Evolutionary conservation across 192 early-diverging fungal genomes (phyloP), one percentile per base, ranked within the genome.

Genomic region (Dissophora ornata): DNA sequence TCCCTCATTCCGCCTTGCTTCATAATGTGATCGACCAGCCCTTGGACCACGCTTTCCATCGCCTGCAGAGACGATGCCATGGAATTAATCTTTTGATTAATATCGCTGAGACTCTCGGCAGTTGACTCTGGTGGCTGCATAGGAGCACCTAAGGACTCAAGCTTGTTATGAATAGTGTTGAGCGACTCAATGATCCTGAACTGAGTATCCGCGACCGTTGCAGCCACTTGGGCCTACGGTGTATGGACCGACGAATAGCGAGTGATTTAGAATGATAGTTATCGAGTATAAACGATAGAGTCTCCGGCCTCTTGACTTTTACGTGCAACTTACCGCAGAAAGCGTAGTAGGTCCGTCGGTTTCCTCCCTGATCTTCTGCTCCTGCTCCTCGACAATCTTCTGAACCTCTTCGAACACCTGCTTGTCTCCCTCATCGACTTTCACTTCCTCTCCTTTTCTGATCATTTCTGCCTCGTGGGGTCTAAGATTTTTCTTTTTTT

Each of bases 381-480:
- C 57, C 61, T 66, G 54, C 36, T 58, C 48, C 25, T 53, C 46
- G 28, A 75, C 63, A 58, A 66, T 53, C 49, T 75, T 65, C 55
- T 66, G 62, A 12, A 75, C 48, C 3, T 75, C 41, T 24, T 75
- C 71, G 47, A 66, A 75, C 0, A 49, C 24, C 19, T 46, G 33
- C 50, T 61, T 75, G 42, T 75, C 71, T 19, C 54, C 40, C 18
- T 59, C 71, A 15, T 65, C 63, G n/a, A 75, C 57, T 50, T 59
- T 75, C 38, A 48, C 57, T 26, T 75, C 71, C 9, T 46, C 49
- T 22, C 62, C 56, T 46, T 66, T 75, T 41, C 48, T 75, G 42
- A 75, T 41, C 71, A 75, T 66, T 34, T 75, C 71, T 19, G 34
- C 71, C 30, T 75, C 71, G 8, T 75, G 71, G 3, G 71, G 71